phyloP scores from a whole-genome alignment of 2,329 filamentous ascomycete genomes.

The Xenosphaeropsis pyriputrescens region DNA sequence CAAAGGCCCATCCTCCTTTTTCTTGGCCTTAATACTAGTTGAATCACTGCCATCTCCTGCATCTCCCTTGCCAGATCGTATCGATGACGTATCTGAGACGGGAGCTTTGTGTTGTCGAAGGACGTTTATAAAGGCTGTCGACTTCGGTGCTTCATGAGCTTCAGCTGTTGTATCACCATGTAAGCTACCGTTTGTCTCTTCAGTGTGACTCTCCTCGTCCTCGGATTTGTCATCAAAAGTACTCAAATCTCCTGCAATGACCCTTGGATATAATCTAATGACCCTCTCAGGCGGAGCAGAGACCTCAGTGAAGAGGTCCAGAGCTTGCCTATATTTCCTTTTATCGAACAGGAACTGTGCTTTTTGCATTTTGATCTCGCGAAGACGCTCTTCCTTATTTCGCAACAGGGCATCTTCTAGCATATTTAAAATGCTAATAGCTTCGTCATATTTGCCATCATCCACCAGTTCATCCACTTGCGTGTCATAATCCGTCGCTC shows the following conservation, averaged over 20 bases:
- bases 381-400: slow-evolving; percentile 66
- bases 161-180: slow-evolving; percentile 32
- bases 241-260: slow-evolving; percentile 73
- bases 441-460: slow-evolving; percentile 69
- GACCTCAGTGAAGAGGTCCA: slow-evolving; percentile 83
- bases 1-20: slow-evolving; percentile 34
- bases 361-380: slow-evolving; percentile 84
- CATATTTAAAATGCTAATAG: slow-evolving; percentile 76
- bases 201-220: slow-evolving; percentile 24
- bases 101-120: slow-evolving; percentile 18
- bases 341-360: slow-evolving; percentile 72
- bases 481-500: slow-evolving; percentile 75
- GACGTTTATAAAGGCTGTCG: slow-evolving; percentile 22
- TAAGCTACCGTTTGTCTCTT: slow-evolving; percentile 20
- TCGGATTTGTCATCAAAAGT: slow-evolving; percentile 33
- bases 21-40: slow-evolving; percentile 31
- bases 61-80: slow-evolving; percentile 39
- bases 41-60: slow-evolving; percentile 35
- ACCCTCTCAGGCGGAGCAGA: slow-evolving; percentile 82
- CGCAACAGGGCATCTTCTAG: slow-evolving; percentile 82
- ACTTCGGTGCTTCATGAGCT: slow-evolving; percentile 11
- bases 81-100: slow-evolving; percentile 35
- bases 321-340: slow-evolving; percentile 68
- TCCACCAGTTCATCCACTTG: slow-evolving; percentile 75
- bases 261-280: slow-evolving; percentile 66